Percentiles rank a stretch among this genome's conserved stretches.
Conservation (phyloP, 495 filamentous ascomycete species). For the Aspergillus avenaceus region DNA sequence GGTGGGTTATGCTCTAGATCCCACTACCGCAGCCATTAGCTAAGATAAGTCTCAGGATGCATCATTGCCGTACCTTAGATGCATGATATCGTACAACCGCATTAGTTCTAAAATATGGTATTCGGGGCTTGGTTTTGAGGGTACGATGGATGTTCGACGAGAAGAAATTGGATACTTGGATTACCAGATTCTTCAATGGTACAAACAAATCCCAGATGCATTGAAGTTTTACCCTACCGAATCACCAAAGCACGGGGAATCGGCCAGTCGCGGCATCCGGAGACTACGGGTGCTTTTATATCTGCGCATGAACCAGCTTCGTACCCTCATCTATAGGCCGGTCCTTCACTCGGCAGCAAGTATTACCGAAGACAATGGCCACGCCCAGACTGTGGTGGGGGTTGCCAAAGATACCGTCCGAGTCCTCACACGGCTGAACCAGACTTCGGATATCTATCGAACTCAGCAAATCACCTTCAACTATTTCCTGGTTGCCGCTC, state of each 20-base stretch:
- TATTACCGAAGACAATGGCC: constrained; percentile 65
- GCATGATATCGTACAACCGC: constrained; percentile 73
- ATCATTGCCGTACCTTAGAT: constrained; percentile 62
- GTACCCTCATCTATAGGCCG: constrained; percentile 77
- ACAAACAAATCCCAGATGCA: constrained; percentile 55
- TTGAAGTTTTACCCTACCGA: constrained; percentile 57
- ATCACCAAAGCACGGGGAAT: constrained; percentile 37
- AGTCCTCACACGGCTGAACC: constrained; percentile 68
- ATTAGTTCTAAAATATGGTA: constrained; percentile 79
- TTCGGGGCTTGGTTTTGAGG: constrained; percentile 48
- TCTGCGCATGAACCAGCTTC: constrained; percentile 76
- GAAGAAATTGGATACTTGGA: constrained; percentile 74
- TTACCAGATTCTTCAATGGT: constrained; percentile 75
- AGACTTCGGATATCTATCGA: constrained; percentile 75
- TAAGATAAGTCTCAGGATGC: constrained; percentile 49
- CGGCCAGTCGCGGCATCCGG: constrained; percentile 42
- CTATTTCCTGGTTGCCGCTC: constrained; percentile 77
- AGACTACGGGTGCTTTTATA: constrained; percentile 54
- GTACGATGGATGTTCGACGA: constrained; percentile 48
- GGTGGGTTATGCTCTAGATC: constrained; percentile 42
- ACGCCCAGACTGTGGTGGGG: constrained; percentile 68
- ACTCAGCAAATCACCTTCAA: constrained; percentile 80
- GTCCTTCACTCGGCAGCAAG: constrained; percentile 72
- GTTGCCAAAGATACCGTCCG: constrained; percentile 78
- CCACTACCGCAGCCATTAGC: background rate